A percentile compares a stretch with the other conserved stretches of the same genome.
These are phyloP conservation scores for Eucalyptus viminalis DNA, from an alignment of 345 rosid genomes.

Conservation along the genomic window DNA sequence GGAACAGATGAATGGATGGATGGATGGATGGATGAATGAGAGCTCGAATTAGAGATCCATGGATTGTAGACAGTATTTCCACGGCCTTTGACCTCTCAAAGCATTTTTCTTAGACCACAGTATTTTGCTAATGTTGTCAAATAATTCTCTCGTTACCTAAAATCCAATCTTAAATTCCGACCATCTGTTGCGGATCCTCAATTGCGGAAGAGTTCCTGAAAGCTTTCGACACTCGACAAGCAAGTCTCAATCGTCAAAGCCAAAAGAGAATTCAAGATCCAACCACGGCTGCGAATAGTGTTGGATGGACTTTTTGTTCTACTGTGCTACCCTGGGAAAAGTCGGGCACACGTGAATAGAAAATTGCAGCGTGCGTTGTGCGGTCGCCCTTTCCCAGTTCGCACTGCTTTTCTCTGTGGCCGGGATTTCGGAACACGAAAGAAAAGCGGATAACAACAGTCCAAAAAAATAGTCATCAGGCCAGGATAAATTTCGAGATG, in stretches of 20 bases:
- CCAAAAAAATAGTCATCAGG: neutral
- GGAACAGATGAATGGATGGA: neutral
- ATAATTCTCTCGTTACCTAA: neutral
- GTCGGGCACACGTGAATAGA: neutral
- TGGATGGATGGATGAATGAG: neutral
- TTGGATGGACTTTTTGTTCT: neutral
- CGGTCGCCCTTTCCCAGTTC: neutral
- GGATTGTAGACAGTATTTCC: conserved; percentile 12
- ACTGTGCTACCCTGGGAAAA: neutral
- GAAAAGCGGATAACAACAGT: neutral
- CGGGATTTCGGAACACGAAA: neutral
- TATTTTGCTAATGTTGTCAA: neutral
- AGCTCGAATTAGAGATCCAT: neutral
- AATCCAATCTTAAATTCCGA: neutral
- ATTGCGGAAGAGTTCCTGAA: neutral
- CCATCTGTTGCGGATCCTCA: conserved; percentile 7
- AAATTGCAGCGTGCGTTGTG: conserved; percentile 13
- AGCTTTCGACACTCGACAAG: neutral
- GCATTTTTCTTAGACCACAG: conserved; percentile 10
- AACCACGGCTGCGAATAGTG: neutral
- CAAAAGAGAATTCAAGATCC: neutral
- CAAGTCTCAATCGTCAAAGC: neutral
- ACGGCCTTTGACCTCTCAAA: conserved; percentile 19
- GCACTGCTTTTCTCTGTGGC: neutral
- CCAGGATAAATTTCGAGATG: neutral